Conservation (phyloP, 2,329 filamentous ascomycete genomes). For the Cercospora janseana region DNA sequence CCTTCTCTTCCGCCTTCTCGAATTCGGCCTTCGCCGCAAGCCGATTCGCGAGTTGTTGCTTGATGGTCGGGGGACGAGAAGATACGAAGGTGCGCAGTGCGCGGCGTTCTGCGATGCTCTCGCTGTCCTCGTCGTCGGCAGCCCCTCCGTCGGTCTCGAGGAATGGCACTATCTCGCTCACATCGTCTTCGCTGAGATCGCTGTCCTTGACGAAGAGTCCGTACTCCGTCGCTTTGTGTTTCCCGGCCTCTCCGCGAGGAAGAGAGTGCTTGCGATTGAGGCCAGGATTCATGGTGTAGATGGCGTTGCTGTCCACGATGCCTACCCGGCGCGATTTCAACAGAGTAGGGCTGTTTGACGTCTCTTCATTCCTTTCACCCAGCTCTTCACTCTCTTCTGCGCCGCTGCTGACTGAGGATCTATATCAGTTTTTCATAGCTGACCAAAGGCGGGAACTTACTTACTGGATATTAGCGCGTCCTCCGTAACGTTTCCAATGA, state of each 20-base stretch:
- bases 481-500: background rate
- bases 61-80: constrained; percentile 14
- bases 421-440: too few species aligned
- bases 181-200: background rate
- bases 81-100: too few species aligned
- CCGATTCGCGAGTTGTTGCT: constrained; percentile 10
- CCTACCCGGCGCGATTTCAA: too few species aligned
- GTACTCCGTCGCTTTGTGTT: constrained; percentile 23
- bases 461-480: background rate
- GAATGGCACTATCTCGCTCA: background rate
- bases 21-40: constrained; percentile 6
- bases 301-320: background rate
- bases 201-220: constrained; percentile 8
- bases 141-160: background rate
- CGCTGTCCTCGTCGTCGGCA: constrained; percentile 1
- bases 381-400: background rate
- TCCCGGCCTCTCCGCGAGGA: constrained; percentile 10
- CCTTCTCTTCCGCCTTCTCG: constrained; percentile 12
- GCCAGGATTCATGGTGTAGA: background rate
- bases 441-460: background rate
- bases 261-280: constrained; percentile 18
- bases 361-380: background rate
- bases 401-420: constrained; percentile 2
- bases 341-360: too few species aligned
- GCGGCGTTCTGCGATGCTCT: background rate